Evolutionary conservation across 768 basidiomycete genomes (phyloP), one percentile per base, ranked within the genome.

Genomic region (Boletus vermiculosoides): DNA sequence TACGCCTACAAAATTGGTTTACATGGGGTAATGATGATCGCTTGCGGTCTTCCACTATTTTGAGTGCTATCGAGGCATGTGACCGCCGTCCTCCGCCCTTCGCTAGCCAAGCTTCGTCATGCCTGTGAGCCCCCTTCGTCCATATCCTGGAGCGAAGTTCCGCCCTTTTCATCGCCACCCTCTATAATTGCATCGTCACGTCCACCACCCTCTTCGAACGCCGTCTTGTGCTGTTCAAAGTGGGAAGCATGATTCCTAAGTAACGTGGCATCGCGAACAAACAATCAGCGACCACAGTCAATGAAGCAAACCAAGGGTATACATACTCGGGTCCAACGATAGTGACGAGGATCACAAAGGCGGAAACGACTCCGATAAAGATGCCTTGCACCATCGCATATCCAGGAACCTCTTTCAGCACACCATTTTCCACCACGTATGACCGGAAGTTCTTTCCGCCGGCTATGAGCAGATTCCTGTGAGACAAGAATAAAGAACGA

Each of bases 301-400:
- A 4, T 28, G 10, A 36, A 34, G 8, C 8, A 16, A 20, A 52
- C 1, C 22, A 22, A 5, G 30, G 40, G 1, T 23, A 54, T n/a
- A 80, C 88, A 56, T 61, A 87, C 86, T 87, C 86, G 1, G 90
- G 87, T 4, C 94, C 94, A 54, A 96, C 70, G 60, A 92, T 74
- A 13, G 87, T 87, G 64, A 91, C 79, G 66, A 92, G 30, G 45
- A 96, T 72, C 42, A 92, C 83, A 60, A 88, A 95, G 0, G 83
- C 86, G 1, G 90, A 79, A 20, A 97, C 88, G 25, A 81, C 79
- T 9, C 94, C 94, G 45, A 97, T 87, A 37, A 98, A 78, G 66
- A 98, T 94, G 40, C 90, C 91, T 76, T 92, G 90, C 5, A 91
- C 90, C 23, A 66, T 85, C 3, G 86, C 88, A 61, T 90, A 91